phyloP scores from a whole-genome alignment of 2,329 filamentous ascomycete species.

The Hawksworthiomyces lignivorus region DNA sequence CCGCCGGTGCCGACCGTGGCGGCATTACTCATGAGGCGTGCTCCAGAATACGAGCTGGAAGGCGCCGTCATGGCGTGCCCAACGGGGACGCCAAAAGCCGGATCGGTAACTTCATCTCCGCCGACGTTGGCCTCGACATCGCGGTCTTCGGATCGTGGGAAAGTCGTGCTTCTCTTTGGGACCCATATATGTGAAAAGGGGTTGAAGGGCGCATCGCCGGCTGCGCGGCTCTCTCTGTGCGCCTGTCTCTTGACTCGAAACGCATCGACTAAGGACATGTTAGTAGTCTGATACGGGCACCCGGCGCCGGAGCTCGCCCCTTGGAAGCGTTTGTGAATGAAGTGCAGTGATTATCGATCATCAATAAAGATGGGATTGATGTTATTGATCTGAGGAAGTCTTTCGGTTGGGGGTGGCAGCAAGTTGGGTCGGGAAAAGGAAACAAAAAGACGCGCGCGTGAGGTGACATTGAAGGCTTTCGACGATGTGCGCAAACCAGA shows the following conservation, averaged over 20 bases:
- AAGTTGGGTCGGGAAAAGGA: too few relatives aligned
- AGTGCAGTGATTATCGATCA: too few relatives aligned
- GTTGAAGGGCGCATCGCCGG: slow-evolving; percentile 32
- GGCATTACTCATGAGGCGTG: too few relatives aligned
- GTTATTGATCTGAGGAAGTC: too few relatives aligned
- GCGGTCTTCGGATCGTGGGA: slow-evolving; percentile 12
- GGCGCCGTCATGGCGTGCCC: slow-evolving; percentile 19
- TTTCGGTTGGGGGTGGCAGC: too few relatives aligned
- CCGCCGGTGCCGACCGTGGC: neutral
- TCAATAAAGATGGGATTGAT: too few relatives aligned
- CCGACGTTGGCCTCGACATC: slow-evolving; percentile 27
- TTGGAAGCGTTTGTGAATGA: neutral
- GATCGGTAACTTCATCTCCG: slow-evolving; percentile 14
- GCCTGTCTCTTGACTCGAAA: slow-evolving; percentile 37
- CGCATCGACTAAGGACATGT: slow-evolving; percentile 34
- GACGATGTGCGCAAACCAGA: too few relatives aligned
- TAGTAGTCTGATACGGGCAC: slow-evolving; percentile 5
- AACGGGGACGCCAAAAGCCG: slow-evolving; percentile 22
- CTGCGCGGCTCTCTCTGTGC: slow-evolving; percentile 33
- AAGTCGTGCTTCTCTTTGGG: slow-evolving; percentile 26
- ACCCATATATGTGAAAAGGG: slow-evolving; percentile 37
- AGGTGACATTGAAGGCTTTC: too few relatives aligned
- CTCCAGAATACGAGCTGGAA: too few relatives aligned
- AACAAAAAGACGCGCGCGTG: too few relatives aligned
- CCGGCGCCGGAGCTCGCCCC: too few relatives aligned